Percentiles rank a stretch among this genome's conserved stretches.
phyloP scores from a whole-genome alignment of 2,329 filamentous ascomycete genomes.

The Daldinia eschscholtzii region DNA sequence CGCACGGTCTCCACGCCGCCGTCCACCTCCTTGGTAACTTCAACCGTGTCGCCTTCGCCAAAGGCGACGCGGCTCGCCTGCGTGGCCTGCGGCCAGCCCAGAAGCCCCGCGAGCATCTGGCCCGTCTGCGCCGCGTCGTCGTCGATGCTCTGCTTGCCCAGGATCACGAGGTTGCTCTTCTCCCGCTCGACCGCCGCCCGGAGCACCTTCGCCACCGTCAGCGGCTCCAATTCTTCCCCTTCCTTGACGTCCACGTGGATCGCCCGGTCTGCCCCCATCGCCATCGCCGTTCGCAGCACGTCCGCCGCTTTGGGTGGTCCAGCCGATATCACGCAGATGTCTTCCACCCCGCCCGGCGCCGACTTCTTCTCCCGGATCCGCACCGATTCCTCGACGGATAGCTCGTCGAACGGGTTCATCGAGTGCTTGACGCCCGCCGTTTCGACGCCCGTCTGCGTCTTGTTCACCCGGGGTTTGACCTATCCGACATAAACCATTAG shows the following conservation, averaged over 20 bases:
- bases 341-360: slow-evolving; percentile 80
- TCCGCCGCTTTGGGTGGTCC: slow-evolving; percentile 90
- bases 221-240: slow-evolving; percentile 83
- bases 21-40: slow-evolving; percentile 92
- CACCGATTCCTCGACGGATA: slow-evolving; percentile 95
- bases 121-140: slow-evolving; percentile 96
- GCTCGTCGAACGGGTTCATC: slow-evolving; percentile 99
- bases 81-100: slow-evolving; percentile 95
- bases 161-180: slow-evolving; percentile 89
- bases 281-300: slow-evolving; percentile 94
- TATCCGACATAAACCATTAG: slow-evolving; percentile 49
- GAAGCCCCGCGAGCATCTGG: slow-evolving; percentile 93
- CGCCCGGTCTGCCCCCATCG: slow-evolving; percentile 94
- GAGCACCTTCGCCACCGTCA: slow-evolving; percentile 93
- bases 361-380: slow-evolving; percentile 90
- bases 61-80: slow-evolving; percentile 90
- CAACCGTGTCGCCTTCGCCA: slow-evolving; percentile 74
- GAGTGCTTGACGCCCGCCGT: slow-evolving; percentile 94
- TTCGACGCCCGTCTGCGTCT: slow-evolving; percentile 86
- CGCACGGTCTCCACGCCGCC: slow-evolving; percentile 91
- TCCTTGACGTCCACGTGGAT: slow-evolving; percentile 88
- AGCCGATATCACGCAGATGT: slow-evolving; percentile 90
- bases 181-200: slow-evolving; percentile 83
- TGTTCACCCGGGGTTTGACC: slow-evolving; percentile 79
- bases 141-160: slow-evolving; percentile 99